phyloP scores from a whole-genome alignment of 1,284 basidiomycete genomes.

The Chalciporus sp. region DNA sequence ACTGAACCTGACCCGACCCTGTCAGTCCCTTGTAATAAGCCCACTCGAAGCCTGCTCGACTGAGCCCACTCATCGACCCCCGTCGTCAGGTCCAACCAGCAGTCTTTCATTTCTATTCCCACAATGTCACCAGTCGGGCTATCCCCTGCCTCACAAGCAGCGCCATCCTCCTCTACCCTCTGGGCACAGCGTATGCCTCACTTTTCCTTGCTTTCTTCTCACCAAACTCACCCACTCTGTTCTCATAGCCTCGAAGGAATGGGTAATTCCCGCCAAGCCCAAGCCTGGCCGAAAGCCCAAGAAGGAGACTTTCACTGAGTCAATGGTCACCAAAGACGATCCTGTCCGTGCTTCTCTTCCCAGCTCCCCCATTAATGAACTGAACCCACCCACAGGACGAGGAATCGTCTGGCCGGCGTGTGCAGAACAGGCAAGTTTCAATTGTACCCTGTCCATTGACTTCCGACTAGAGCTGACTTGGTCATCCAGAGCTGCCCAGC shows the following conservation, averaged over 20 bases:
- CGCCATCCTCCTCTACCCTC: constrained; percentile 36
- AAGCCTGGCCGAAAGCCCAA: constrained; percentile 91
- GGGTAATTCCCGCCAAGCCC: constrained; percentile 87
- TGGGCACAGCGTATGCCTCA: constrained; percentile 50
- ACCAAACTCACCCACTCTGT: constrained; percentile 3
- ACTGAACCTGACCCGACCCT: background rate
- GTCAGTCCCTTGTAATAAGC: background rate
- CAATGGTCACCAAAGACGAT: constrained; percentile 41
- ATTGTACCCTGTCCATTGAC: background rate
- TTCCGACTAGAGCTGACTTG: constrained; percentile 8
- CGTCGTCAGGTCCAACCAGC: background rate
- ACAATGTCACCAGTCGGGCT: constrained; percentile 32
- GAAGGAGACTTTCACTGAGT: constrained; percentile 50
- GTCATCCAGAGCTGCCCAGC: constrained; percentile 75
- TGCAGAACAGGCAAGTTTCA: constrained; percentile 69
- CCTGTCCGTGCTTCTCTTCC: constrained; percentile 44
- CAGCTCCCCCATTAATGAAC: background rate
- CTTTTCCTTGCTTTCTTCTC: background rate
- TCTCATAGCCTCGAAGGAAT: constrained; percentile 78
- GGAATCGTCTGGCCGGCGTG: constrained; percentile 64
- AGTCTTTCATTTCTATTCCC: background rate
- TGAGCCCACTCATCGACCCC: background rate
- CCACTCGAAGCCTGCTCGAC: too few species aligned
- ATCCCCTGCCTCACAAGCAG: constrained; percentile 28
- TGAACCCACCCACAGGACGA: constrained; percentile 36